Conservation (phyloP, 1,284 basidiomycete species). For the Trichosporon ovoides region DNA sequence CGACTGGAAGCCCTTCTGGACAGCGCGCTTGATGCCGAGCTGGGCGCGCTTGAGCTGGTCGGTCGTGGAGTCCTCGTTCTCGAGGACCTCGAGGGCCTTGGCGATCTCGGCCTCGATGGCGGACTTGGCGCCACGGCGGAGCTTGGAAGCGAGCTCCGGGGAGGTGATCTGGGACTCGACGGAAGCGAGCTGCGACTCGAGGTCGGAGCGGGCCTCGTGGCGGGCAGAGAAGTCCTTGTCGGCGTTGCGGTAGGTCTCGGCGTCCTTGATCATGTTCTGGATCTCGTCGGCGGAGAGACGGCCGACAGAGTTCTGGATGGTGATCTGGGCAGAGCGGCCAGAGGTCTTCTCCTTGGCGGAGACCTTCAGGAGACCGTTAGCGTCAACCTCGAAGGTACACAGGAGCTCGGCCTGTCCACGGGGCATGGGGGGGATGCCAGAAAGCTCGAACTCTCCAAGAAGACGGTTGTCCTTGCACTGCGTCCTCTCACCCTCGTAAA, state of each 20-base stretch:
- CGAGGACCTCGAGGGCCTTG: constrained; percentile 90
- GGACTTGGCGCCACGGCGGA: constrained; percentile 88
- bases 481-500: constrained; percentile 87
- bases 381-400: constrained; percentile 94
- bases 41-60: constrained; percentile 93
- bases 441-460: constrained; percentile 96
- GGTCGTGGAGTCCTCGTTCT: constrained; percentile 84
- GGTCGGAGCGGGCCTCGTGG: constrained; percentile 92
- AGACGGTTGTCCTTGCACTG: constrained; percentile 95
- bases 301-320: constrained; percentile 78
- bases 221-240: constrained; percentile 95
- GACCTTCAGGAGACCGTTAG: constrained; percentile 88
- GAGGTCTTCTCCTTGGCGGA: constrained; percentile 91
- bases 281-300: constrained; percentile 91
- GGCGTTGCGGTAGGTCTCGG: constrained; percentile 89
- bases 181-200: constrained; percentile 91
- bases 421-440: constrained; percentile 92
- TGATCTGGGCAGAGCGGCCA: constrained; percentile 90
- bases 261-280: constrained; percentile 97
- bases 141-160: constrained; percentile 92
- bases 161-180: constrained; percentile 82
- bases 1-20: constrained; percentile 63
- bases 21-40: constrained; percentile 83
- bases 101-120: constrained; percentile 94
- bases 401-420: constrained; percentile 94